Evolutionary conservation across 2,329 filamentous ascomycete genomes (phyloP), one percentile per base, ranked within the genome.

Genomic region (Samsoniella hepiali): DNA sequence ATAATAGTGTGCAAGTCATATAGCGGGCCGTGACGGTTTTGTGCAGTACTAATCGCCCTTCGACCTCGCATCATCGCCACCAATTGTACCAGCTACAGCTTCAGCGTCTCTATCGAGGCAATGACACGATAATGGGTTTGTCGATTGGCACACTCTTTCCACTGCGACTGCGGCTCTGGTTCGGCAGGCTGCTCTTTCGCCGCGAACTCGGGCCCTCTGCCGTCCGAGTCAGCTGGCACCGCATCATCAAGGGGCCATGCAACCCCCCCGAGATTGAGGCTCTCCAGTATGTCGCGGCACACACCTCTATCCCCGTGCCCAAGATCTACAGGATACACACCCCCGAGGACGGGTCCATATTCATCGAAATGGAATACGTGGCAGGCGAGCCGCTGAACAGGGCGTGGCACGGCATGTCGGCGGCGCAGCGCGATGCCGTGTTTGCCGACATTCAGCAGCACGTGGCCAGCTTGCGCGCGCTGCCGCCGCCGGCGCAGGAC

Each of bases 171-270:
- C 69, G 71, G 17, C 68, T 73, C 58, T 72, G 70, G 69, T 53
- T 73, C n/a, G 71, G 71, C 13, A 65, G 60, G 31, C 63, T 64
- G 38, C 64, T 73, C 9, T 74, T 69, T 58, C 27, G 22, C 31
- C 29, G 13, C 9, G 64, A 67, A n/a, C 64, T 67, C 27, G 65
- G 54, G 17, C 62, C 60, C 29, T 45, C 15, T 8, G 62, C 61
- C 11, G 32, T 65, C 1, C 68, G 71, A 66, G 69, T 72, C 1
- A 73, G 72, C 66, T 68, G 65, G 69, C 66, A 71, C 57, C 69
- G 71, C 44, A 38, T 73, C 57, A 70, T 73, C 64, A 73, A 72
- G 62, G 70, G 71, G 63, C 72, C 71, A 67, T 71, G 70, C 60
- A 61, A 66, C 22, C 71, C 69, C 5, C 58, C 68, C 1, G 71